phyloP scores from a whole-genome alignment of 305 asterid species.

The Solanum hybrid region DNA sequence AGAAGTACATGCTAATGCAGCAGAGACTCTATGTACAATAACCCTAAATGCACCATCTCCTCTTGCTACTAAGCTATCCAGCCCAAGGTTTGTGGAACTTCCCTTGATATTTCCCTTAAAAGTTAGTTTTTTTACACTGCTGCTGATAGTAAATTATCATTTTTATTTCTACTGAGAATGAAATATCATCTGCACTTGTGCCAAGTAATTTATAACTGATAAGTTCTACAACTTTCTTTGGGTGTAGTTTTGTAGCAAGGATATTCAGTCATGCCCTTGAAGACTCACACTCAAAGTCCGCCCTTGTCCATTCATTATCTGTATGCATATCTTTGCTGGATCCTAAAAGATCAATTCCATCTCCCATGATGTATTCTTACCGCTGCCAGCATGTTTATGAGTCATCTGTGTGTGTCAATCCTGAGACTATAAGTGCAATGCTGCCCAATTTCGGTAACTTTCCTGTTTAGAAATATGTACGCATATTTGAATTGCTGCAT shows the following conservation, averaged over 20 bases:
- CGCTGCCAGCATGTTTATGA: constrained; percentile 74
- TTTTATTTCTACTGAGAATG: neutral
- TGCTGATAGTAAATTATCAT: neutral
- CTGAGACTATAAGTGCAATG: constrained; percentile 89
- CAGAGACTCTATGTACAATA: constrained; percentile 72
- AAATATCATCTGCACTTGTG: neutral
- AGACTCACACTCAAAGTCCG: constrained; percentile 68
- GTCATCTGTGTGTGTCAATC: constrained; percentile 55
- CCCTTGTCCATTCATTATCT: constrained; percentile 75
- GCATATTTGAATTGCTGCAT: neutral
- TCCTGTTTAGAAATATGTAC: neutral
- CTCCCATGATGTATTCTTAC: constrained; percentile 64
- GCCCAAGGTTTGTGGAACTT: constrained; percentile 47
- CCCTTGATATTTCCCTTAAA: neutral
- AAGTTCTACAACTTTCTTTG: constrained; percentile 11
- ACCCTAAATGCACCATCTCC: constrained; percentile 64
- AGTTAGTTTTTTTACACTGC: neutral
- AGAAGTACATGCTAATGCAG: constrained; percentile 88
- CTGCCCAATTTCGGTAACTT: constrained; percentile 82
- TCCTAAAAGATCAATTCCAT: constrained; percentile 74
- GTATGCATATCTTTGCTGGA: constrained; percentile 92
- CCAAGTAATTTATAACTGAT: neutral
- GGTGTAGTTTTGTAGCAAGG: constrained; percentile 78
- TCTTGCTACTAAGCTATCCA: constrained; percentile 60
- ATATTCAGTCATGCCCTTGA: constrained; percentile 83